These are phyloP conservation scores for Alternaria gaisen DNA, from an alignment of 2,329 filamentous ascomycete genomes.

Conservation along the genomic window DNA sequence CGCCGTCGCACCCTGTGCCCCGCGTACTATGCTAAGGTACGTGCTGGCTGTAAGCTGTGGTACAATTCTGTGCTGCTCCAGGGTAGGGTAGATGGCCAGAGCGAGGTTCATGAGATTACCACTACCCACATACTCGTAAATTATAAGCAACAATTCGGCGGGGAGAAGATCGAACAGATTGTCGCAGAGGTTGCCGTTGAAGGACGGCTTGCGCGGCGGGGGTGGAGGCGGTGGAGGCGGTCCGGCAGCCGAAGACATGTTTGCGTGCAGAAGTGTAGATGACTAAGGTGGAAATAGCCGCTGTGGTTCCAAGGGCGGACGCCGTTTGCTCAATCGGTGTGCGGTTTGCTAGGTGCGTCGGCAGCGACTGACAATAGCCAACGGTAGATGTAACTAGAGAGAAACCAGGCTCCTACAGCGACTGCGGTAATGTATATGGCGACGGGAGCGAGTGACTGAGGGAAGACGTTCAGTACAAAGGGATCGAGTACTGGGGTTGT, in stretches of 20 bases:
- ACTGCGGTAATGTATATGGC: constrained; percentile 72
- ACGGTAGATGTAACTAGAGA: constrained; percentile 57
- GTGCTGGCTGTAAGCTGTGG: constrained; percentile 40
- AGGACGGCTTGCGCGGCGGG: constrained; percentile 20
- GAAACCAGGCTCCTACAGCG: constrained; percentile 61
- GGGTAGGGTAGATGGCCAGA: constrained; percentile 57
- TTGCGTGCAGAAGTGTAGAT: not conserved
- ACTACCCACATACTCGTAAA: constrained; percentile 53
- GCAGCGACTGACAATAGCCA: constrained; percentile 38
- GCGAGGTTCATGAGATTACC: constrained; percentile 57
- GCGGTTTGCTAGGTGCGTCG: constrained; percentile 36
- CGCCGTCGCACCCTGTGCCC: not conserved
- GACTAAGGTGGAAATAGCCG: not conserved
- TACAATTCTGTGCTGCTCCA: constrained; percentile 49
- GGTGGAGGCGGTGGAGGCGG: constrained; percentile 27
- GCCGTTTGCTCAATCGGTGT: constrained; percentile 40
- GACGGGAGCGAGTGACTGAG: constrained; percentile 77
- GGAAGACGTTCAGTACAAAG: constrained; percentile 80
- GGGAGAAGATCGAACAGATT: constrained; percentile 53
- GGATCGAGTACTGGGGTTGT: constrained; percentile 76
- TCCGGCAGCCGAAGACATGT: constrained; percentile 37
- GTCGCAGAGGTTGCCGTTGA: not conserved
- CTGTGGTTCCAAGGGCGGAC: not conserved
- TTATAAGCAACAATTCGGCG: constrained; percentile 57
- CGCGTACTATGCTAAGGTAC: constrained; percentile 34